These are phyloP conservation scores for Pochonia chlamydosporia DNA, from an alignment of 2,329 filamentous ascomycete species.

Conservation along the genomic window DNA sequence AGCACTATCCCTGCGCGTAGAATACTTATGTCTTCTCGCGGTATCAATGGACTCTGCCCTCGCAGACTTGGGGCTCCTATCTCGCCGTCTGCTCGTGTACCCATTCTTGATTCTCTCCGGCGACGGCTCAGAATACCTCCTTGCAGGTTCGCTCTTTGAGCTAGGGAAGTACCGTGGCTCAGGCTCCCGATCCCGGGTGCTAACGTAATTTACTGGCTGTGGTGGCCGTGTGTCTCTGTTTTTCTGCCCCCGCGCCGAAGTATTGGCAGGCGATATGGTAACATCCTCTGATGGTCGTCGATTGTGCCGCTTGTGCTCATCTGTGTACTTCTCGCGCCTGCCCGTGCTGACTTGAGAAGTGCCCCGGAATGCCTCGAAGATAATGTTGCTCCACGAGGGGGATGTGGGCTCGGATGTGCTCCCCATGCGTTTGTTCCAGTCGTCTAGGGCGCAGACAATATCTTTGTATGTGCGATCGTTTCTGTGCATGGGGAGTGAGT, in stretches of 20 bases:
- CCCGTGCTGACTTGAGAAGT: not conserved
- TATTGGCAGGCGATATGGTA: not conserved
- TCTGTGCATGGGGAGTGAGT: conserved; percentile 59
- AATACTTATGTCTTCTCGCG: not conserved
- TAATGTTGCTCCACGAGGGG: conserved; percentile 3
- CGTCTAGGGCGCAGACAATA: conserved; percentile 53
- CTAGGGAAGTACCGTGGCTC: not conserved
- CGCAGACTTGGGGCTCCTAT: conserved; percentile 3
- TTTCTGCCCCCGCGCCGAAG: not conserved
- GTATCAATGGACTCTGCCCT: conserved; percentile 1
- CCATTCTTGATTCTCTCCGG: not conserved
- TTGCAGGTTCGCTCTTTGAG: not conserved
- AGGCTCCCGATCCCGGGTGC: not conserved
- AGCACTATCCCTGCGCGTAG: not conserved
- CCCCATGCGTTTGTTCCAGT: conserved; percentile 25
- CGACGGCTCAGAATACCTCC: not conserved
- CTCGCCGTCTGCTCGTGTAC: not conserved
- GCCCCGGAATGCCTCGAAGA: conserved; percentile 2
- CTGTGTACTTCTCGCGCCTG: not conserved
- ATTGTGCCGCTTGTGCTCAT: not conserved
- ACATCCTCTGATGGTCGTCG: not conserved
- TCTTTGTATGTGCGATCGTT: conserved; percentile 53
- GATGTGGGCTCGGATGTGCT: not conserved
- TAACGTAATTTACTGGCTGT: not conserved
- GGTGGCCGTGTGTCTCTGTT: not conserved